Conservation (phyloP, 371 early-diverging fungal genomes). For the Mortierella sp. region DNA sequence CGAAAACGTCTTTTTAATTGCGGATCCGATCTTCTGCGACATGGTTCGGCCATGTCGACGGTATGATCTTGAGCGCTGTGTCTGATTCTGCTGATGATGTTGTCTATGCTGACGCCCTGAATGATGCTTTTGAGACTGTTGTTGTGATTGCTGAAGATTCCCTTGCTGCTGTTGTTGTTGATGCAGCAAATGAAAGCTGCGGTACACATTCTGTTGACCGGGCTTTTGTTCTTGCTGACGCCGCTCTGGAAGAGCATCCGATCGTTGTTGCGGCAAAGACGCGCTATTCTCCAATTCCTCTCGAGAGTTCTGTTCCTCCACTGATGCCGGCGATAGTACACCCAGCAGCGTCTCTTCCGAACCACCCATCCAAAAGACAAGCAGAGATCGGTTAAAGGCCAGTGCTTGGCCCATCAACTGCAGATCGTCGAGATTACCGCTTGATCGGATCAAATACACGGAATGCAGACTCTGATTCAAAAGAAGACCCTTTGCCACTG, state of each 20-base stretch:
- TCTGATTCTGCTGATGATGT: background rate
- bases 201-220: conserved; percentile 23
- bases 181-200: conserved; percentile 22
- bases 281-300: too few species aligned
- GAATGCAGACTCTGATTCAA: conserved; percentile 39
- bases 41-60: conserved; percentile 2
- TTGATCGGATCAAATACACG: conserved; percentile 38
- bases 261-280: background rate
- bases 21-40: conserved; percentile 9
- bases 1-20: conserved; percentile 13
- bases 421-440: conserved; percentile 35
- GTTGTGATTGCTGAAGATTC: background rate
- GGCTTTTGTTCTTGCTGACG: conserved; percentile 9
- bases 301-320: background rate
- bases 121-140: conserved; percentile 1
- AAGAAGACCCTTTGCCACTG: conserved; percentile 42
- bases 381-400: conserved; percentile 35
- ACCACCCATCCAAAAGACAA: conserved; percentile 52
- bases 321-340: background rate
- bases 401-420: conserved; percentile 44
- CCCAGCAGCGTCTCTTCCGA: conserved; percentile 39
- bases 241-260: background rate
- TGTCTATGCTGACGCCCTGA: background rate
- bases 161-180: background rate
- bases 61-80: background rate